Evolutionary conservation across 2,329 filamentous ascomycete genomes (phyloP).

Genomic region (Pochonia chlamydosporia): DNA sequence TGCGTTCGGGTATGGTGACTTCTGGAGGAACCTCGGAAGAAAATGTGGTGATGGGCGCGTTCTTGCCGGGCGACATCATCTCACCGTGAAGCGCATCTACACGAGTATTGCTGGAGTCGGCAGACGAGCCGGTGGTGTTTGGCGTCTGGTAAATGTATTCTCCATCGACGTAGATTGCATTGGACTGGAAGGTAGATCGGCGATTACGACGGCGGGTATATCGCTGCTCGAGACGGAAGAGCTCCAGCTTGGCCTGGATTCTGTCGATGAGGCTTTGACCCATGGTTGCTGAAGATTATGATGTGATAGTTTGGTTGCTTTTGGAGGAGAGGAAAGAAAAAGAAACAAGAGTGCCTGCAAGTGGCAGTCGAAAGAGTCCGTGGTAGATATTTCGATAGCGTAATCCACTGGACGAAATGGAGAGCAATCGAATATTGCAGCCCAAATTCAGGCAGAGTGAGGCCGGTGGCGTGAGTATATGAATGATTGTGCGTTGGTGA

Average conservation of each 20-base stretch:
- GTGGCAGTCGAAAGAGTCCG: too few species aligned
- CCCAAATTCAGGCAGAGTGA: too few species aligned
- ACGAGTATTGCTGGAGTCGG: slow-evolving; percentile 33
- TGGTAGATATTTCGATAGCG: too few species aligned
- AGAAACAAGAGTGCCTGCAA: neutral
- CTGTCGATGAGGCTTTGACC: slow-evolving; percentile 50
- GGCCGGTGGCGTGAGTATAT: too few species aligned
- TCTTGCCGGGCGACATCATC: slow-evolving; percentile 18
- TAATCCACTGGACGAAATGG: too few species aligned
- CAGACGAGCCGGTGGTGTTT: slow-evolving; percentile 51
- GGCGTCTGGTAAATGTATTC: slow-evolving; percentile 81
- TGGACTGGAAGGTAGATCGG: slow-evolving; percentile 82
- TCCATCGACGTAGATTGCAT: slow-evolving; percentile 88
- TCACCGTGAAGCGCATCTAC: slow-evolving; percentile 32
- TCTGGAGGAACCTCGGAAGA: slow-evolving; percentile 19
- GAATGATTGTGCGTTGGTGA: too few species aligned
- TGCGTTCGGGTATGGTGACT: slow-evolving; percentile 30
- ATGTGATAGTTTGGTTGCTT: neutral
- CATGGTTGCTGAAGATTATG: slow-evolving; percentile 28
- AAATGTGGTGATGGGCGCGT: slow-evolving; percentile 11
- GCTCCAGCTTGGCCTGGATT: slow-evolving; percentile 69
- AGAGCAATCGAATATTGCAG: too few species aligned
- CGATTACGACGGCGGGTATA: slow-evolving; percentile 85
- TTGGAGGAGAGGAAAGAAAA: neutral
- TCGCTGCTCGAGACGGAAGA: slow-evolving; percentile 91